Base-by-base conservation (phyloP, 805 yeast genomes). In the Cyberlindnera sargentensis region DNA sequence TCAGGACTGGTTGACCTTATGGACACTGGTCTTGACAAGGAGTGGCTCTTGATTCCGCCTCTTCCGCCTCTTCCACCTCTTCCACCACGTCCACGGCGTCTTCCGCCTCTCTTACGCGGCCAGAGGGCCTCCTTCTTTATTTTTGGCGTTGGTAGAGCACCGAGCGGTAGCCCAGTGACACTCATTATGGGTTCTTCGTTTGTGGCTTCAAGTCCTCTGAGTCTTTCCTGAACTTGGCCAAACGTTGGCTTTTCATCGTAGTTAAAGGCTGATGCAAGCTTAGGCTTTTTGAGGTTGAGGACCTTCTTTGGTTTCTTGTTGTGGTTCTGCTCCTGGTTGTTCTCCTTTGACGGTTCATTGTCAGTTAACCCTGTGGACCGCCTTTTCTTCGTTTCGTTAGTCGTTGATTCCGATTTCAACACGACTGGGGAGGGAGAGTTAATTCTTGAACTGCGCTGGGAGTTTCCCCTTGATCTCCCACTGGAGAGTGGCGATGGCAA, bases 81-180 rank as follows among this genome's bases (percentile, higher is more conserved):
- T 15, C 20, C 20, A 15, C 20, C 20, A 15, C 20, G 20, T 15
- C 39, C 51, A 49, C 48, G 53, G 31, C 52, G 51, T 26, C 54
- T 45, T 49, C 52, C 42, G 48, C 44, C 46, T 37, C 46, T 61
- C 53, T 65, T 67, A 44, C 60, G 52, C 27, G 78, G 72, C 78
- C 83, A 73, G 39, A 73, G 60, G 15, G 78, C 67, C 37, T 78
- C 84, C 48, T 72, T 76, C 54, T 73, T 76, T 32, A 76, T 65
- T 53, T 76, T 81, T 4, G 68, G 62, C 15, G 78, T 75, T 7
- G 96, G 96, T 5, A 72, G 70, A n/a, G 76, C 70, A 49, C 78
- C 86, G 42, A 88, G 62, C 4, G 93, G 83, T 34, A 78, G 68
- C 2, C 96, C 96, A 0, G 91, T 82, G 33, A 78, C 77, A 8